A percentile compares a stretch with the other conserved stretches of the same genome.
These are phyloP conservation scores for Blastocystis sp. DNA, from an alignment of 352 stramenopile species.

Conservation along the genomic window DNA sequence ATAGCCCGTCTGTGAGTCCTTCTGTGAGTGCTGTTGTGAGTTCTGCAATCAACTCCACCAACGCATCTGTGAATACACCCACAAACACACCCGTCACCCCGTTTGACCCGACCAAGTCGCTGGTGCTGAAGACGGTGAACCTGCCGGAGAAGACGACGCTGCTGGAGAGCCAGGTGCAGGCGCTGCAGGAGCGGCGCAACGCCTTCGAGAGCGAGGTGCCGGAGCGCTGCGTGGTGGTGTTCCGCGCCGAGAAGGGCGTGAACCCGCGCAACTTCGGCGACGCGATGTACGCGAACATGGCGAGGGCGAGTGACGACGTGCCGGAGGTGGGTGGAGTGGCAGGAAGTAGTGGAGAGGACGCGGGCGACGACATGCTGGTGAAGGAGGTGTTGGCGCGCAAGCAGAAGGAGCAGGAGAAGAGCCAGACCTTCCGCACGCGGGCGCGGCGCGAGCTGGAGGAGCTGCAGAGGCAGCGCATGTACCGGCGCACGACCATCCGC, in stretches of 20 bases:
- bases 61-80: background rate
- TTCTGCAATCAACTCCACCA: background rate
- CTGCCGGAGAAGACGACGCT: background rate
- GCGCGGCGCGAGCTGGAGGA: background rate
- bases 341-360: background rate
- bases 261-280: constrained; percentile 31
- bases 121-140: background rate
- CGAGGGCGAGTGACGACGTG: background rate
- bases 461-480: constrained; percentile 16
- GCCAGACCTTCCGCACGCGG: background rate
- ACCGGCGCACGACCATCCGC: constrained; percentile 6
- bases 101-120: constrained; percentile 25
- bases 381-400: background rate
- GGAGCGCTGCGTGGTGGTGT: constrained; percentile 6
- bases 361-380: background rate
- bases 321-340: background rate
- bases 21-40: no score
- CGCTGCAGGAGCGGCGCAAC: background rate
- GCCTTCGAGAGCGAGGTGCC: background rate
- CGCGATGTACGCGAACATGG: background rate
- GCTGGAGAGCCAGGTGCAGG: background rate
- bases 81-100: background rate
- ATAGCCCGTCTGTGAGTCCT: no score
- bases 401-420: background rate
- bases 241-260: background rate